Percentiles rank a stretch among this genome's conserved stretches.
These are phyloP conservation scores for Dissophora globulifera DNA, from an alignment of 192 early-diverging fungal genomes.

Conservation along the genomic window DNA sequence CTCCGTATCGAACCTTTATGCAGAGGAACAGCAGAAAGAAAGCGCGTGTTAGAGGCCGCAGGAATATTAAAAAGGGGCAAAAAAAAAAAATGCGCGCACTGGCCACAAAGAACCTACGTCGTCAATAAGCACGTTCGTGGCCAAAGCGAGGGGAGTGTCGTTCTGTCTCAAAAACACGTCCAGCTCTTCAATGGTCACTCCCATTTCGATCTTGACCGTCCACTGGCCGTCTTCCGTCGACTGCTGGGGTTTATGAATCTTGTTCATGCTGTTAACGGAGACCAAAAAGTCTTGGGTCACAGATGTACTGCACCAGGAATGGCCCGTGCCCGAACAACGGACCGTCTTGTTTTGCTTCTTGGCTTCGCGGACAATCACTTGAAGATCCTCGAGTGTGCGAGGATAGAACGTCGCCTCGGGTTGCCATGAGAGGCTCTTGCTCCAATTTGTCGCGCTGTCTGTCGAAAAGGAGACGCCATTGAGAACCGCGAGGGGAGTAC, in stretches of 20 bases:
- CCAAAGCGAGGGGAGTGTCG: conserved; percentile 41
- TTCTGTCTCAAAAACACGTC: conserved; percentile 29
- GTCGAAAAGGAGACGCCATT: conserved; percentile 20
- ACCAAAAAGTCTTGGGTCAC: conserved; percentile 48
- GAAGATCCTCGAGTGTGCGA: conserved; percentile 30
- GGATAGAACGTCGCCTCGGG: conserved; percentile 49
- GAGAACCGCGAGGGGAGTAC: conserved; percentile 9
- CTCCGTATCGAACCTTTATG: conserved; percentile 36
- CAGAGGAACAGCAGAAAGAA: too few species aligned
- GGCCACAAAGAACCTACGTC: not conserved
- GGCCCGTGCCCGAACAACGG: conserved; percentile 48
- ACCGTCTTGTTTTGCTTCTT: conserved; percentile 32
- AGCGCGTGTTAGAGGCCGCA: too few species aligned
- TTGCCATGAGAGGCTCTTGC: conserved; percentile 14
- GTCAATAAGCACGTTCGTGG: conserved; percentile 24
- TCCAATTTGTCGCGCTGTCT: conserved; percentile 42
- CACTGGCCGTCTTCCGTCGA: conserved; percentile 11
- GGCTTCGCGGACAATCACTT: conserved; percentile 40
- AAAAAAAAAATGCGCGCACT: not conserved
- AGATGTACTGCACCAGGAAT: conserved; percentile 18
- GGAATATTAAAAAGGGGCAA: not conserved
- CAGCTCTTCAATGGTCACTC: conserved; percentile 34
- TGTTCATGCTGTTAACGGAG: conserved; percentile 27
- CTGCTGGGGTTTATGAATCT: conserved; percentile 26
- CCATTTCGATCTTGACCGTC: conserved; percentile 51